These are phyloP conservation scores for Ogataea paradorogensis DNA, from an alignment of 805 yeast species.

Conservation along the genomic window DNA sequence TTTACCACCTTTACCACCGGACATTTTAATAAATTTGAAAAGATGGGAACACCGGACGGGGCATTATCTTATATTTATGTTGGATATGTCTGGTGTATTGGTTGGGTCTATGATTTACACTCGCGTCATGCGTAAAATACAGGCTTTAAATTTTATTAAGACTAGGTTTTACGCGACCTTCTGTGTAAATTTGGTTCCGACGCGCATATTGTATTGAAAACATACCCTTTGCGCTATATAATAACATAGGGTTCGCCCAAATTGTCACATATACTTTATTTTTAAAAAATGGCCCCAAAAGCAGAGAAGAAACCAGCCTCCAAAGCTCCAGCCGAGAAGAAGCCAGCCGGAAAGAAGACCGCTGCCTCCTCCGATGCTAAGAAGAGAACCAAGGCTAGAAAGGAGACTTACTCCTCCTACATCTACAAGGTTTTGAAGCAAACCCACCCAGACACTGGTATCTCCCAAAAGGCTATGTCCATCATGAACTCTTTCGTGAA, in stretches of 20 bases:
- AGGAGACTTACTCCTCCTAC: slow-evolving; percentile 97
- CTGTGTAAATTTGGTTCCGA: slow-evolving; percentile 9
- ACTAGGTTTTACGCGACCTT: slow-evolving; percentile 8
- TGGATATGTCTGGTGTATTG: background rate
- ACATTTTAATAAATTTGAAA: slow-evolving; percentile 35
- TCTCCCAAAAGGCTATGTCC: slow-evolving; percentile 97
- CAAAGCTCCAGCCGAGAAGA: slow-evolving; percentile 96
- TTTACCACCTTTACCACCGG: slow-evolving; percentile 86
- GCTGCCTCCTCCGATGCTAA: slow-evolving; percentile 76
- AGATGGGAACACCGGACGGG: slow-evolving; percentile 11
- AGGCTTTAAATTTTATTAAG: slow-evolving; percentile 1
- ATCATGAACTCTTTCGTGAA: slow-evolving; percentile 98
- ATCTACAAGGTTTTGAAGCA: slow-evolving; percentile 98
- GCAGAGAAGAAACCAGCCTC: slow-evolving; percentile 75
- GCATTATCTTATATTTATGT: slow-evolving; percentile 13
- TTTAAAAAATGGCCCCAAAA: slow-evolving; percentile 58
- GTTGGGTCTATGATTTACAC: slow-evolving; percentile 10
- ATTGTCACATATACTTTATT: slow-evolving; percentile 5
- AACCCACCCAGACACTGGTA: slow-evolving; percentile 99
- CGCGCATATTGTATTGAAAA: slow-evolving; percentile 5
- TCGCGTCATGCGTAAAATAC: slow-evolving; percentile 7
- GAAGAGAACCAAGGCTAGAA: slow-evolving; percentile 94
- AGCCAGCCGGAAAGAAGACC: slow-evolving; percentile 89
- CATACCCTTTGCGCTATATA: slow-evolving; percentile 7
- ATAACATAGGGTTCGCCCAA: slow-evolving; percentile 5